These are phyloP conservation scores for Coemansia sp. DNA, from an alignment of 192 early-diverging fungal species.

Conservation along the genomic window DNA sequence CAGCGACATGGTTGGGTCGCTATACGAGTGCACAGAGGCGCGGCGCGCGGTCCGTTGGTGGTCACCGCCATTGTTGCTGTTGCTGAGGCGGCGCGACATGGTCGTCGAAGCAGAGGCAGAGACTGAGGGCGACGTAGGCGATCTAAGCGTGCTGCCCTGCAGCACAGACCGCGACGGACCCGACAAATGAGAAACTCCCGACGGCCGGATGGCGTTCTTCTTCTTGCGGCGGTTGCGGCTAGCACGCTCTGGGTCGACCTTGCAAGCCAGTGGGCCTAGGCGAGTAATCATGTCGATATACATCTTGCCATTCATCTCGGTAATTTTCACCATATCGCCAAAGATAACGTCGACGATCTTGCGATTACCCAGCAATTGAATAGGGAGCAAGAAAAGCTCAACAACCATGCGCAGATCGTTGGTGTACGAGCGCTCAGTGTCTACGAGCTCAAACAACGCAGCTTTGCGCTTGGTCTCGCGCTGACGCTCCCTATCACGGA, in stretches of 20 bases:
- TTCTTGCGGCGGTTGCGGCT: constrained; percentile 49
- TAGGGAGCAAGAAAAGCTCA: constrained; percentile 53
- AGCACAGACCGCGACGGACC: constrained; percentile 36
- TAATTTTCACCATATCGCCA: constrained; percentile 57
- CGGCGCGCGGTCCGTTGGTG: constrained; percentile 14
- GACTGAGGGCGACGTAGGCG: constrained; percentile 32
- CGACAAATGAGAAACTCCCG: constrained; percentile 17
- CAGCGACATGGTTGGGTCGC: constrained; percentile 4
- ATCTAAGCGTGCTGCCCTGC: constrained; percentile 45
- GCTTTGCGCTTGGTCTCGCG: constrained; percentile 54
- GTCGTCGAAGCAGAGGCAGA: constrained; percentile 32
- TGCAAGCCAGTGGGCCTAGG: constrained; percentile 44
- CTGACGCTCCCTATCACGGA: constrained; percentile 41
- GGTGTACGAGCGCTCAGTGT: constrained; percentile 51
- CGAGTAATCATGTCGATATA: constrained; percentile 51
- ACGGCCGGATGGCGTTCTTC: constrained; percentile 26
- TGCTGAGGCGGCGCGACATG: constrained; percentile 47
- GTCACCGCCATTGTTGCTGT: constrained; percentile 10
- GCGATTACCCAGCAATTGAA: constrained; percentile 52
- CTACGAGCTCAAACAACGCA: constrained; percentile 51
- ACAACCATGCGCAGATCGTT: constrained; percentile 56
- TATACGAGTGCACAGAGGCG: constrained; percentile 33
- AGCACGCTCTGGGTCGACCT: constrained; percentile 48
- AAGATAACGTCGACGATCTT: constrained; percentile 55
- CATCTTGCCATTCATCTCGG: constrained; percentile 57